These are phyloP conservation scores for Pestalotiopsis sp. DNA, from an alignment of 2,329 filamentous ascomycete genomes.

Conservation along the genomic window DNA sequence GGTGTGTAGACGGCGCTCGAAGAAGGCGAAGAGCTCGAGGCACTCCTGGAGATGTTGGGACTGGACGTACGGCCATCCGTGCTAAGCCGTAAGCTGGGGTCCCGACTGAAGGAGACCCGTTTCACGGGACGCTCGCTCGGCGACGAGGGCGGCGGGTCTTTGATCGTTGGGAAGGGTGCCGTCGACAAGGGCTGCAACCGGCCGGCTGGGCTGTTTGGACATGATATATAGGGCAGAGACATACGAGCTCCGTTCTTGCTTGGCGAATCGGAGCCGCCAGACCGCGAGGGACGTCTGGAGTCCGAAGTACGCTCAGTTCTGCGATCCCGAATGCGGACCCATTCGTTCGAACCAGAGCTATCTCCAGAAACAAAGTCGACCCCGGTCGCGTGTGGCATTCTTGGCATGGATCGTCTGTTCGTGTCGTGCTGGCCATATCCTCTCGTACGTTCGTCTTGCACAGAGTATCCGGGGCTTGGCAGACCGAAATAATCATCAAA, in stretches of 20 bases:
- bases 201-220: no score
- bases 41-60: neutral
- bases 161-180: neutral
- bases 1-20: neutral
- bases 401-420: neutral
- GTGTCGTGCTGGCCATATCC: neutral
- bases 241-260: no score
- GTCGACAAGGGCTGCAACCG: neutral
- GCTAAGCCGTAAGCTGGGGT: neutral
- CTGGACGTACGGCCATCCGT: neutral
- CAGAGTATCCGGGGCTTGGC: neutral
- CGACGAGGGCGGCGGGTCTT: neutral
- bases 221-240: no score
- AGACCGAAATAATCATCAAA: neutral
- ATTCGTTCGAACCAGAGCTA: neutral
- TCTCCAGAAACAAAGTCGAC: neutral
- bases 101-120: neutral
- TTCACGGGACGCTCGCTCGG: neutral
- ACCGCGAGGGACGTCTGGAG: neutral
- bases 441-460: neutral
- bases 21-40: neutral
- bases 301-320: neutral
- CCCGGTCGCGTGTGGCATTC: neutral
- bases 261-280: neutral
- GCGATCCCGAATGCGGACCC: neutral